A percentile compares a stretch with the other conserved stretches of the same genome.
These are phyloP conservation scores for Solanum microdontum DNA, from an alignment of 257 asterid species.

Conservation along the genomic window DNA sequence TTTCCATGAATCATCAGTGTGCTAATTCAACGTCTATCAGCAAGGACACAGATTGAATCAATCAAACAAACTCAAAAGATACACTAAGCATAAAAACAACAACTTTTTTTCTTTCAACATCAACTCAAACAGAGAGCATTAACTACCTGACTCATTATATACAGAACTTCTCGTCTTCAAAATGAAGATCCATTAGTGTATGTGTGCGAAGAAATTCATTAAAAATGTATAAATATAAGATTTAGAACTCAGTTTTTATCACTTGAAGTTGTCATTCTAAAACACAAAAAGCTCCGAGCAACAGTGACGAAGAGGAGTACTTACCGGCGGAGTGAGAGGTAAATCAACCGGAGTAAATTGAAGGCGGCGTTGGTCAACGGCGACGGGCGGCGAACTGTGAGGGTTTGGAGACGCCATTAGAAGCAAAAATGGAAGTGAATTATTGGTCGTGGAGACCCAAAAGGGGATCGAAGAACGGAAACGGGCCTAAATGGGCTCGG, in stretches of 20 bases:
- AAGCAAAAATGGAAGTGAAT: background rate
- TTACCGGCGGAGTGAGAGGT: constrained; percentile 7
- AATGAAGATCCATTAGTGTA: background rate
- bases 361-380: constrained; percentile 6
- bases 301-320: background rate
- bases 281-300: background rate
- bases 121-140: background rate
- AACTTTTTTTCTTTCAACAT: background rate
- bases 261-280: background rate
- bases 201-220: background rate
- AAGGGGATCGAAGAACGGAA: background rate
- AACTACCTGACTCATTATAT: background rate
- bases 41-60: background rate
- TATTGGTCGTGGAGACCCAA: background rate
- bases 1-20: background rate
- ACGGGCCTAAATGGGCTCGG: constrained; percentile 15
- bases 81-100: background rate
- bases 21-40: background rate
- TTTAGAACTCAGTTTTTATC: background rate
- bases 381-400: background rate
- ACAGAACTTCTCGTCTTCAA: background rate
- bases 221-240: background rate
- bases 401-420: constrained; percentile 3
- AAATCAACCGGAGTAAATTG: background rate
- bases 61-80: background rate